Conservation (phyloP, 2,329 filamentous ascomycete genomes). For the Pyricularia grisea region DNA sequence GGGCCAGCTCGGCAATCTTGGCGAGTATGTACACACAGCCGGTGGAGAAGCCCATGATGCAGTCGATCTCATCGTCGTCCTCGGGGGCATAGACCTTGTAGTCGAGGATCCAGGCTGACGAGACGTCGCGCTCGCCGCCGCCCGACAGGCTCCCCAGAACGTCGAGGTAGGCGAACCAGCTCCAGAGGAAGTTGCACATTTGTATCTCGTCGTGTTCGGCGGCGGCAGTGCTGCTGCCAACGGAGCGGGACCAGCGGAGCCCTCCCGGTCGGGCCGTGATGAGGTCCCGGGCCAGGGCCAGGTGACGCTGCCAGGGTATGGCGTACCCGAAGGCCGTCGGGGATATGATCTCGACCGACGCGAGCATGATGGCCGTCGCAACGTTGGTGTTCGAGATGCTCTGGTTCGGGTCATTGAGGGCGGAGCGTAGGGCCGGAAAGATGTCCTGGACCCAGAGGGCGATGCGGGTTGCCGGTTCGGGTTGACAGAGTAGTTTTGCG, state of each 20-base stretch:
- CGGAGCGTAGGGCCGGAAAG: conserved; percentile 61
- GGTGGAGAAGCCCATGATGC: conserved; percentile 70
- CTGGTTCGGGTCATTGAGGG: conserved; percentile 50
- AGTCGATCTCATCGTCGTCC: conserved; percentile 63
- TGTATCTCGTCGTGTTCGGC: conserved; percentile 45
- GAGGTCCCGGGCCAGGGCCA: conserved; percentile 66
- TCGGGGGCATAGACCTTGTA: conserved; percentile 40
- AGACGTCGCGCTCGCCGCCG: conserved; percentile 39
- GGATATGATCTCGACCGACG: conserved; percentile 74
- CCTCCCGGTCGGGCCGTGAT: conserved; percentile 51
- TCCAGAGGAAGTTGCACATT: conserved; percentile 63
- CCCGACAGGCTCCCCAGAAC: conserved; percentile 66
- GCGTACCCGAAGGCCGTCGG: conserved; percentile 73
- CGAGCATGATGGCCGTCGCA: conserved; percentile 76
- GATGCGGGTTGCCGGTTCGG: conserved; percentile 68
- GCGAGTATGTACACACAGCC: conserved; percentile 62
- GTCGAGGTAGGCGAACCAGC: conserved; percentile 80
- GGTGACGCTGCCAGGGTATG: conserved; percentile 72
- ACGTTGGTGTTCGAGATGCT: conserved; percentile 65
- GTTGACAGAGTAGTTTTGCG: conserved; percentile 62
- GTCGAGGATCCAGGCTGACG: conserved; percentile 41
- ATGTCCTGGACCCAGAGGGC: conserved; percentile 72
- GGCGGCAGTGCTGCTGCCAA: conserved; percentile 21
- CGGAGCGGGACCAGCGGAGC: conserved; percentile 13
- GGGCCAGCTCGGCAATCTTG: conserved; percentile 61